These are phyloP conservation scores for Vitis cinerea DNA, from an alignment of 164 flowering plant species.

Conservation along the genomic window DNA sequence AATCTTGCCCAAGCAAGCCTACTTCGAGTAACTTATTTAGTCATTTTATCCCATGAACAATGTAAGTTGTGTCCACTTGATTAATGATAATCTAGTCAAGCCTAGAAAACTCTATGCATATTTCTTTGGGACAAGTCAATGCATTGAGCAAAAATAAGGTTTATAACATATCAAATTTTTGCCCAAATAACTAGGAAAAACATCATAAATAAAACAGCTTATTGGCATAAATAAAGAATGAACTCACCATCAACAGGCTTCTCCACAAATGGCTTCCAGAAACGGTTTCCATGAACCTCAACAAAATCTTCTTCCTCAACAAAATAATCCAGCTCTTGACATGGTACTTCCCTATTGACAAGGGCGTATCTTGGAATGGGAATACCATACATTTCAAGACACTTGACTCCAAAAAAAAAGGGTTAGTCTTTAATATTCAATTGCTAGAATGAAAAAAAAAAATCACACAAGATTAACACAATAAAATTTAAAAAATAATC, in stretches of 20 bases:
- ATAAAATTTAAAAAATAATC: too few species aligned
- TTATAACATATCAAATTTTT: not conserved
- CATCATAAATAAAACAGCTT: not conserved
- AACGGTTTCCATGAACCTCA: conserved; percentile 93
- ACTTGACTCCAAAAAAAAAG: conserved; percentile 36
- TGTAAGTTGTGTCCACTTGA: too few species aligned
- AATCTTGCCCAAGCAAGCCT: too few species aligned
- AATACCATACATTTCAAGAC: conserved; percentile 87
- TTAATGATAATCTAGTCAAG: too few species aligned
- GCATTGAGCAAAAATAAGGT: not conserved
- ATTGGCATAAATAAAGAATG: not conserved
- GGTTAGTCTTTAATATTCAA: conserved; percentile 13
- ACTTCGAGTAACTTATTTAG: too few species aligned
- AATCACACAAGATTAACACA: too few species aligned
- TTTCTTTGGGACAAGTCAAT: not conserved
- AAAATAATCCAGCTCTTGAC: conserved; percentile 87
- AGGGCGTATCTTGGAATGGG: conserved; percentile 97
- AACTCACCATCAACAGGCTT: conserved; percentile 91
- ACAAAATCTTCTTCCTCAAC: conserved; percentile 96
- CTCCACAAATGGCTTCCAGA: conserved; percentile 99
- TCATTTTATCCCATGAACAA: too few species aligned
- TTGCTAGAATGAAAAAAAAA: not conserved
- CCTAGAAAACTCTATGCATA: not conserved
- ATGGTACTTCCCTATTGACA: conserved; percentile 81
- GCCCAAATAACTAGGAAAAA: not conserved